Evolutionary conservation across 306 rosid genomes (phyloP), one percentile per base, ranked within the genome.

Genomic region (Amphicarpaea edgeworthii): DNA sequence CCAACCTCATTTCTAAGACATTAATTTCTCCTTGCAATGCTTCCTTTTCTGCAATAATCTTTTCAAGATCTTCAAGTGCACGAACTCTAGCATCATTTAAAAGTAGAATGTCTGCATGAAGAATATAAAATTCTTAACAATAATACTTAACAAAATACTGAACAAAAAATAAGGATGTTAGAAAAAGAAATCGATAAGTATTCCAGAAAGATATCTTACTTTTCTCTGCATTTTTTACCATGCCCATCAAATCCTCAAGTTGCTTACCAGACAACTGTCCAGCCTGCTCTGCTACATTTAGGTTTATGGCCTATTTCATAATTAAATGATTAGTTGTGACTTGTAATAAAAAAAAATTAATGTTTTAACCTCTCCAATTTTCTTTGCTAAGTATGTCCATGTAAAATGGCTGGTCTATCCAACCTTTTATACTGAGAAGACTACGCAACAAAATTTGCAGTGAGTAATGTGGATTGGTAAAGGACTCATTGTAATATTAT

Each of bases 201-300:
- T 6, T 59, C 41, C 58, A 79, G 43, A 59, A 81, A 10, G 49
- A 58, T 28, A 45, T 76, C 96, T 61, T 88, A 95, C 99, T 95
- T 79, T 85, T 89, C 86, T 95, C 98, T 4, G 99, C 95, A 82
- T 87, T 87, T 83, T 66, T 86, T 81, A 90, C 88, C 91, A 95
- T 76, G 85, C 78, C 87, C 57, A 92, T 61, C 89, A 95, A 81
- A 80, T 90, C 96, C 80, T 86, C 85, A 3, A 85, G 79, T 80
- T 90, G 92, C 68, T 75, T 73, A 49, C 87, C 84, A 57, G 88
- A 80, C 53, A 75, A 81, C 53, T 46, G 85, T 78, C 77, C 76
- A 55, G 75, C 70, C 62, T 28, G 82, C 82, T 80, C 82, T 62
- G 84, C 83, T 70, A 72, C 86, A 72, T 79, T 85, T 49, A 71